Evolutionary conservation across 2,329 filamentous ascomycete species (phyloP).

Genomic region (Aspergillus intermedius): DNA sequence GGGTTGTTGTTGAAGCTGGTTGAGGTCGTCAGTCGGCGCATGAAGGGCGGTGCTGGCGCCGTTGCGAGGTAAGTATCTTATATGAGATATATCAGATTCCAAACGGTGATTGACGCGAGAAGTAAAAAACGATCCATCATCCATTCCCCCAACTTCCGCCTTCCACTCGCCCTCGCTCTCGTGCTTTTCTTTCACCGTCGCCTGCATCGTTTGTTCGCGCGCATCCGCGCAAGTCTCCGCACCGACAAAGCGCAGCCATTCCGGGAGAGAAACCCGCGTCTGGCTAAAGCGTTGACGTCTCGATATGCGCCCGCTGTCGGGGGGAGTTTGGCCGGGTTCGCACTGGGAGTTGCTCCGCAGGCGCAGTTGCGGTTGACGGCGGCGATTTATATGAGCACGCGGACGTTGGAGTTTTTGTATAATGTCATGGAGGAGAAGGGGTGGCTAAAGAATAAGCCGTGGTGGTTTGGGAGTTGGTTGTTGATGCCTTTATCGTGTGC

Average conservation of each 20-base stretch:
- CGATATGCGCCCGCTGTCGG: conserved; percentile 82
- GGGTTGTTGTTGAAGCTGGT: conserved; percentile 59
- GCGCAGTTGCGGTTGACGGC: conserved; percentile 69
- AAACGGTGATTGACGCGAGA: conserved; percentile 13
- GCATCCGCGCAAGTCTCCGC: conserved; percentile 70
- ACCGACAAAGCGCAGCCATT: conserved; percentile 76
- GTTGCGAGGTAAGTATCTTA: conserved; percentile 11
- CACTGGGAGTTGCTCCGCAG: conserved; percentile 68
- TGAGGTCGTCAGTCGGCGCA: conserved; percentile 41
- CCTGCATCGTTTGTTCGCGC: conserved; percentile 80
- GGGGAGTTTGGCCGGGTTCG: conserved; percentile 77
- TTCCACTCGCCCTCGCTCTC: conserved; percentile 75
- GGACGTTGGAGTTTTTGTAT: conserved; percentile 79
- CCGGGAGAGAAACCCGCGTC: conserved; percentile 70
- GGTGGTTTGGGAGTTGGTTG: conserved; percentile 82
- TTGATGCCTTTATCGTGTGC: conserved; percentile 69
- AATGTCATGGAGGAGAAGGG: conserved; percentile 73
- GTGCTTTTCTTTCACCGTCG: conserved; percentile 84
- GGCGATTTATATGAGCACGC: conserved; percentile 73
- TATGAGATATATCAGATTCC: neutral
- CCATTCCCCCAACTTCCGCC: conserved; percentile 61
- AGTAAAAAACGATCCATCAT: conserved; percentile 36
- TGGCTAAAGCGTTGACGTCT: conserved; percentile 70
- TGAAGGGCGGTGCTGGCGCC: conserved; percentile 13
- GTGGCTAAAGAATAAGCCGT: conserved; percentile 61